Evolutionary conservation across 768 basidiomycete genomes (phyloP), one percentile per base, ranked within the genome.

Genomic region (Naganishia vaughanmartiniae): DNA sequence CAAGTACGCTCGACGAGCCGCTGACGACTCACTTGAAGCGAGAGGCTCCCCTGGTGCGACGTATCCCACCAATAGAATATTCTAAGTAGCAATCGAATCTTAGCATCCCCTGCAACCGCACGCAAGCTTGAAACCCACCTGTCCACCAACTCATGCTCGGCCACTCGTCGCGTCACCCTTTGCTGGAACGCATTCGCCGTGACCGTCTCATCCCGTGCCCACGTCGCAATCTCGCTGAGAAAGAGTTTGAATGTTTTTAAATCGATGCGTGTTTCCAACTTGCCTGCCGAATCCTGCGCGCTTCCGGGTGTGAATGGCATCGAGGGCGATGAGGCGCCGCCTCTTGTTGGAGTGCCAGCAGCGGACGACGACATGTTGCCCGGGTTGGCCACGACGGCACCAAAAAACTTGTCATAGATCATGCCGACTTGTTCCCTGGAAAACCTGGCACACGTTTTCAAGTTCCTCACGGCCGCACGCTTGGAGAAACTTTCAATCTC

Each of bases 61-160:
- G 84, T 86, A 82, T 99, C 96, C 95, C 95, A 99, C 77, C 91
- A 92, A 83, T 85, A 93, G 83, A 96, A 99, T 58, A 99, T 63
- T 42, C 60, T 63, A 5, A 28, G 14, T 81, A 28, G 76, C 76
- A 26, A 34, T 51, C 26, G 31, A 24, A 42, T 11, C 21, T 21
- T n/a, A 31, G 42, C 21, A 58, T 67, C 31, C 36, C 11, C 28
- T 3, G 2, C 42, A 28, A 33, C 56, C 24, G 6, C 4, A 46
- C 33, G 45, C 11, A 31, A 1, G 5, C 60, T 28, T 21, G 69
- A 74, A 68, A 63, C 60, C n/a, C 28, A 78, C 76, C 93, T 85
- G 76, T 97, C 92, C 67, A 98, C 91, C 70, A 99, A 85, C 76
- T 96, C 94, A 76, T 98, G 96, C 72, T 99, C 96, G 39, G 92